These are phyloP conservation scores for Nannochloropsis granulata DNA, from an alignment of 108 stramenopile genomes.

Conservation along the genomic window DNA sequence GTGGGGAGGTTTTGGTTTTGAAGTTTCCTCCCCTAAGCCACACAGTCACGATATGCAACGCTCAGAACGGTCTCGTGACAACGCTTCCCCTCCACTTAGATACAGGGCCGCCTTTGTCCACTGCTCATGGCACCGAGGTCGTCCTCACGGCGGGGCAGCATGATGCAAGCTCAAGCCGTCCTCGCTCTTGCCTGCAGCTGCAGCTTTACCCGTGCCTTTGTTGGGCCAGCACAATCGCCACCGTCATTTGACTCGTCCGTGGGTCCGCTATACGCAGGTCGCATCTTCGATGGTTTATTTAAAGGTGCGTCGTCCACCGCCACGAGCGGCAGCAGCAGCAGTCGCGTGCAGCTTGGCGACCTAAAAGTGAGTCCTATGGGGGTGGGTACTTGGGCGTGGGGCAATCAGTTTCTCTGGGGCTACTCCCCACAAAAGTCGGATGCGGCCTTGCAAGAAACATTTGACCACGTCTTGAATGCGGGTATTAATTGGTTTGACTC, in stretches of 20 bases:
- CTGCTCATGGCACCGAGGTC: too few species aligned
- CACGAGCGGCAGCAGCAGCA: background rate
- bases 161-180: too few species aligned
- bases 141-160: too few species aligned
- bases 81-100: too few species aligned
- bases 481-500: conserved; percentile 39
- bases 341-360: background rate
- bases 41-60: too few species aligned
- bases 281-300: background rate
- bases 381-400: conserved; percentile 37
- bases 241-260: background rate
- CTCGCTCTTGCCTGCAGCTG: too few species aligned
- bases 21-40: too few species aligned
- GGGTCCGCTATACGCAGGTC: background rate
- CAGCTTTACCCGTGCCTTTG: too few species aligned
- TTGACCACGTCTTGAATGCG: conserved; percentile 17
- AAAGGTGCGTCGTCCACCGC: background rate
- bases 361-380: background rate
- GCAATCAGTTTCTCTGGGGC: conserved; percentile 36
- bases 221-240: too few species aligned
- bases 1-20: too few species aligned
- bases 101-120: too few species aligned
- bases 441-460: conserved; percentile 27
- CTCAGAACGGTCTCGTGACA: too few species aligned
- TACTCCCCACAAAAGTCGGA: conserved; percentile 28